Conservation (phyloP, 1,139 yeast genomes). For the Candida sanyaensis region DNA sequence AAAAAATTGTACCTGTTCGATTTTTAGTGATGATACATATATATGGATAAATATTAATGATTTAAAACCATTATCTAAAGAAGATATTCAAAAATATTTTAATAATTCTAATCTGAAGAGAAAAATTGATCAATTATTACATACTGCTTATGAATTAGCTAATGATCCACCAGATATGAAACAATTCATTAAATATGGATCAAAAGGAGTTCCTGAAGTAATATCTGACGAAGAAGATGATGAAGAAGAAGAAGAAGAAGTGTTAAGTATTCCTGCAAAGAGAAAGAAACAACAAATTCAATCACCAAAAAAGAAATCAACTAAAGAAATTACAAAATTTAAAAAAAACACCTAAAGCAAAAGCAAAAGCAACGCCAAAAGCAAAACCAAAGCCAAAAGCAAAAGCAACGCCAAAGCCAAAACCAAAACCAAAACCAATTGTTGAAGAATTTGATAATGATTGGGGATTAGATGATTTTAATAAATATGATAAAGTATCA, state of each 20-base stretch:
- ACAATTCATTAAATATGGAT: slow-evolving; percentile 43
- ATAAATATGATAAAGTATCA: slow-evolving; percentile 20
- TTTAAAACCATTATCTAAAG: slow-evolving; percentile 29
- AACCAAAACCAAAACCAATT: background rate
- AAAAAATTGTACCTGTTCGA: slow-evolving; percentile 47
- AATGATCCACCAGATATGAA: slow-evolving; percentile 46
- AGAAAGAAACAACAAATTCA: slow-evolving; percentile 20
- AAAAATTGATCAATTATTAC: slow-evolving; percentile 38
- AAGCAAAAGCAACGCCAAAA: too few relatives aligned
- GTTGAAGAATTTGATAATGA: slow-evolving; percentile 37
- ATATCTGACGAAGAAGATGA: slow-evolving; percentile 21
- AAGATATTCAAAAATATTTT: slow-evolving; percentile 32
- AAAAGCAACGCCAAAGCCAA: background rate
- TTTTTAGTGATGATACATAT: slow-evolving; percentile 69
- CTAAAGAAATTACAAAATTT: background rate
- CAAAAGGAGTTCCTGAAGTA: slow-evolving; percentile 35
- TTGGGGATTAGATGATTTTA: slow-evolving; percentile 44
- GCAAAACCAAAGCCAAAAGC: too few relatives aligned
- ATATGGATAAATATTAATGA: slow-evolving; percentile 58
- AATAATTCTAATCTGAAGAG: slow-evolving; percentile 22
- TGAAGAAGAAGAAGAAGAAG: too few relatives aligned
- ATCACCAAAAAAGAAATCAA: background rate
- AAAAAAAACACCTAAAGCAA: background rate
- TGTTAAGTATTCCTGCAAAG: slow-evolving; percentile 11
- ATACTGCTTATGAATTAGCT: slow-evolving; percentile 43